A percentile compares a stretch with the other conserved stretches of the same genome.
phyloP scores from a whole-genome alignment of 306 rosid species.

The Nissolia schottii region DNA sequence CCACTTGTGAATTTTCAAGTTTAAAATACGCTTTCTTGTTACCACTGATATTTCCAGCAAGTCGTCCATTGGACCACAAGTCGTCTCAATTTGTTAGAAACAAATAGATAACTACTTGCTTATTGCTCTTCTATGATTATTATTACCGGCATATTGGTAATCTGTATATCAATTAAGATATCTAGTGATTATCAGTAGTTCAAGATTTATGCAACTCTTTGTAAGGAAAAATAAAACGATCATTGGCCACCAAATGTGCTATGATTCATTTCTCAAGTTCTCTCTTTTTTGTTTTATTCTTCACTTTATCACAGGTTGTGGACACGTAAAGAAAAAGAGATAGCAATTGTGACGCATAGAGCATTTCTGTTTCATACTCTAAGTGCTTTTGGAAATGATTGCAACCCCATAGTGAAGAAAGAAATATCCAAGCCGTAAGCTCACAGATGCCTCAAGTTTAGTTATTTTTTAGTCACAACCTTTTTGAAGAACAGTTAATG shows the following conservation, averaged over 20 bases:
- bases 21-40: neutral
- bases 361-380: constrained; percentile 66
- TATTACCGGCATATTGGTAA: neutral
- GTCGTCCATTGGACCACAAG: neutral
- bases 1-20: neutral
- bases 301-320: constrained; percentile 46
- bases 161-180: neutral
- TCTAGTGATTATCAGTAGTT: neutral
- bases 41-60: neutral
- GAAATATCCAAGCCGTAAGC: constrained; percentile 67
- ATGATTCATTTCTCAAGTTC: neutral
- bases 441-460: neutral
- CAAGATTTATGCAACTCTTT: neutral
- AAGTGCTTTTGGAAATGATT: constrained; percentile 46
- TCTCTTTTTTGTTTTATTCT: neutral
- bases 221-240: neutral
- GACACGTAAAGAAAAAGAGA: constrained; percentile 65
- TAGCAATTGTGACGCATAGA: constrained; percentile 72
- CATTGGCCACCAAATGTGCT: neutral
- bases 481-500: neutral
- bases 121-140: neutral
- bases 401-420: constrained; percentile 47
- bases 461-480: neutral
- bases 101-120: neutral
- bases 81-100: neutral